Conservation (phyloP, 2,329 filamentous ascomycete species). For the Trichoderma sp. region DNA sequence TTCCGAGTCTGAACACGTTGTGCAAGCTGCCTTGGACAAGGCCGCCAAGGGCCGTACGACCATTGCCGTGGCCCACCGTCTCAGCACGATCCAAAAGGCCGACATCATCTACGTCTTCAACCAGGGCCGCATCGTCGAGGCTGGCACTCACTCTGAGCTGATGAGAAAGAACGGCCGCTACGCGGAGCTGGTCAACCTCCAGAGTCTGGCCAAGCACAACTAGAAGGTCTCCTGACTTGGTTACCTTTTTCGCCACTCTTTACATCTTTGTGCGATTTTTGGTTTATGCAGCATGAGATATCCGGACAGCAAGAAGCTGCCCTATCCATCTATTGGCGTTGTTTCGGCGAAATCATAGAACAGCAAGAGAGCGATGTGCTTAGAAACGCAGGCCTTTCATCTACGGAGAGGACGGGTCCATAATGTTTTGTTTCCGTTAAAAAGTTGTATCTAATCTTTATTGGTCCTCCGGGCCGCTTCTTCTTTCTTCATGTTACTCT, state of each 20-base stretch:
- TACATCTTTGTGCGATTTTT: not conserved
- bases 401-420: not conserved
- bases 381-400: conserved; percentile 6
- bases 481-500: not conserved
- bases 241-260: too few relatives aligned
- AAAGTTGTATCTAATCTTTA: conserved; percentile 24
- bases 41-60: conserved; percentile 29
- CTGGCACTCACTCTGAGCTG: conserved; percentile 75
- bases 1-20: conserved; percentile 26
- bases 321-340: conserved; percentile 26
- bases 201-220: conserved; percentile 68
- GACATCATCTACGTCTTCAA: conserved; percentile 98
- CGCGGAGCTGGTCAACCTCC: conserved; percentile 76
- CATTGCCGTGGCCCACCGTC: conserved; percentile 46
- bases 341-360: conserved; percentile 20
- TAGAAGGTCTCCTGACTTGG: not conserved
- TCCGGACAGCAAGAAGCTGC: conserved; percentile 17
- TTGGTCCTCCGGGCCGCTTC: conserved; percentile 3
- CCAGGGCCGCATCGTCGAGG: conserved; percentile 81
- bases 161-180: conserved; percentile 72
- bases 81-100: conserved; percentile 92
- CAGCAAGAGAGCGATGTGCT: conserved; percentile 4
- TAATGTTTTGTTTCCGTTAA: conserved; percentile 4
- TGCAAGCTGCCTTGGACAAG: conserved; percentile 36
- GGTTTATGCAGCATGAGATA: conserved; percentile 27